Percentiles rank a stretch among this genome's conserved stretches.
phyloP scores from a whole-genome alignment of 352 stramenopile species.

The Globisporangium middletonii region DNA sequence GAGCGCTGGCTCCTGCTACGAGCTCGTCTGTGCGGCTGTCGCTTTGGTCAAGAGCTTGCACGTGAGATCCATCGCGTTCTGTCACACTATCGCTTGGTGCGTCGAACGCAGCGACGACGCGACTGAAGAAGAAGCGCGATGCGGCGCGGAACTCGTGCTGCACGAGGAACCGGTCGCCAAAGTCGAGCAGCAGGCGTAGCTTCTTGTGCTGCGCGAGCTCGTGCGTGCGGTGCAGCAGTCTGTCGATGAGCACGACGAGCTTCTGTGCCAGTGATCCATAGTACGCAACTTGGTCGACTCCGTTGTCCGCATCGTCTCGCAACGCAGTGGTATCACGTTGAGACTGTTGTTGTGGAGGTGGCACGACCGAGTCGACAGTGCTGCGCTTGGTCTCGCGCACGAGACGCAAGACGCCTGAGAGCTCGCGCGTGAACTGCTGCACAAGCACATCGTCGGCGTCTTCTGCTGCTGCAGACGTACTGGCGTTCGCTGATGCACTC shows the following conservation, averaged over 20 bases:
- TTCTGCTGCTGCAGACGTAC: not conserved
- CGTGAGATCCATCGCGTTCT: not conserved
- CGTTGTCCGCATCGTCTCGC: conserved; percentile 1
- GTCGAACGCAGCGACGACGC: conserved; percentile 16
- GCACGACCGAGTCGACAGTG: conserved; percentile 13
- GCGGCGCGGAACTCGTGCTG: conserved; percentile 41
- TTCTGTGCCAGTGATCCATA: conserved; percentile 39
- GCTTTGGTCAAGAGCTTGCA: not conserved
- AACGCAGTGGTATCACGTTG: not conserved
- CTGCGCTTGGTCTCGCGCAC: conserved; percentile 20
- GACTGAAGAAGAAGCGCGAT: conserved; percentile 42
- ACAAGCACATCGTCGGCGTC: conserved; percentile 25
- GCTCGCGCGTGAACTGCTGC: conserved; percentile 53
- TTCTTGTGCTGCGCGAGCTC: conserved; percentile 35
- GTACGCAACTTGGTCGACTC: conserved; percentile 29
- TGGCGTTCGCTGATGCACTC: not conserved
- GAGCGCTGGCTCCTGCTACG: not conserved
- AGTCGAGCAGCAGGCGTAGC: conserved; percentile 26
- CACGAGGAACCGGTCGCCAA: conserved; percentile 47
- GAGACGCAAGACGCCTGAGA: conserved; percentile 35
- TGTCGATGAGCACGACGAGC: conserved; percentile 26
- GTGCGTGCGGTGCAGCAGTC: conserved; percentile 23
- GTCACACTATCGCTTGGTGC: not conserved
- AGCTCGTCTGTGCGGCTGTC: not conserved
- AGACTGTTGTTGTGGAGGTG: conserved; percentile 4